Conservation (phyloP, 2,329 filamentous ascomycete species). For the Paramyrothecium roridum region DNA sequence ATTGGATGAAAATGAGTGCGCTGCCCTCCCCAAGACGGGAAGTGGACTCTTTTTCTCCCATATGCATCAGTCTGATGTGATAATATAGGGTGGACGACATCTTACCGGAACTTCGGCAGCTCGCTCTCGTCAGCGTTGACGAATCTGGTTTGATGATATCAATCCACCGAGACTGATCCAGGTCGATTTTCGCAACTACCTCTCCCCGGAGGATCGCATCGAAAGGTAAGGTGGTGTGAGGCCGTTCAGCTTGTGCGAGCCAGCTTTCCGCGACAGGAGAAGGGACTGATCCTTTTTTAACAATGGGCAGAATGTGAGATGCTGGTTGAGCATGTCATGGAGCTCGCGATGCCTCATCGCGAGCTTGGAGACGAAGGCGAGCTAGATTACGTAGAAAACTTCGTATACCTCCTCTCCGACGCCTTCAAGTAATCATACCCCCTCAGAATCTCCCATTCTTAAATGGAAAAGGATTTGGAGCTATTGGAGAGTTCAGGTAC, state of each 20-base stretch:
- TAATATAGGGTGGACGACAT: neutral
- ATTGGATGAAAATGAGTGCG: conserved; percentile 18
- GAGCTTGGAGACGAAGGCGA: neutral
- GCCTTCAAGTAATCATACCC: neutral
- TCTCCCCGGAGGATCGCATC: neutral
- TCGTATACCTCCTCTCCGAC: neutral
- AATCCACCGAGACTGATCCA: neutral
- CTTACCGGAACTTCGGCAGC: neutral
- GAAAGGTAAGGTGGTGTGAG: neutral
- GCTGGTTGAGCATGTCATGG: neutral
- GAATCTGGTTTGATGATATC: neutral
- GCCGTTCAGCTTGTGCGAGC: neutral
- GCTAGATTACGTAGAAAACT: neutral
- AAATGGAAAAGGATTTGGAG: too few species aligned
- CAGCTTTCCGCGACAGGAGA: neutral
- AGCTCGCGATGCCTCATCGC: neutral
- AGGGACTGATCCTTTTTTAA: neutral
- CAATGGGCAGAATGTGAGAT: neutral
- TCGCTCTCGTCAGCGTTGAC: neutral
- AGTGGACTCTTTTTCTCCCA: neutral
- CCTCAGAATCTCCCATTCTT: too few species aligned
- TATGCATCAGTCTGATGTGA: neutral
- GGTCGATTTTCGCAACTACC: neutral
- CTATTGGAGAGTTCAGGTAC: neutral
- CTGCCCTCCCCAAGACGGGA: neutral